These are phyloP conservation scores for Kregervanrija delftensis DNA, from an alignment of 805 yeast genomes.

Conservation along the genomic window DNA sequence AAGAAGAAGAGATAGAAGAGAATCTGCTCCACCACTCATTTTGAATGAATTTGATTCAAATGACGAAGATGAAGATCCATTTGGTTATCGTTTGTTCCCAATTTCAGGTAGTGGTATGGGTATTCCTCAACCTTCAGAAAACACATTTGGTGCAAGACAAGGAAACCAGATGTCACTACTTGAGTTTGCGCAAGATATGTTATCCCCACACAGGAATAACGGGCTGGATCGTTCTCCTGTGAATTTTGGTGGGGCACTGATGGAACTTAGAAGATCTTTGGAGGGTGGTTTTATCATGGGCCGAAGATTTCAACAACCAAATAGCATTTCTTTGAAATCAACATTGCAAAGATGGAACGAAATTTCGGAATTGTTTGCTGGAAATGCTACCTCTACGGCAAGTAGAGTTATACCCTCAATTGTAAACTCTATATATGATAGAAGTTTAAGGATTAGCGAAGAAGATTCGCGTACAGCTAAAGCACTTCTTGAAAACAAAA, in stretches of 20 bases:
- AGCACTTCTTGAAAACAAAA: constrained; percentile 23
- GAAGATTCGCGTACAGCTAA: constrained; percentile 23
- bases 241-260: too few relatives aligned
- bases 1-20: constrained; percentile 10
- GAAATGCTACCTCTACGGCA: constrained; percentile 30
- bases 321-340: constrained; percentile 16
- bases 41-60: not conserved
- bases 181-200: too few relatives aligned
- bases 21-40: constrained; percentile 3
- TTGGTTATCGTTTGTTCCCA: too few relatives aligned
- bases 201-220: too few relatives aligned
- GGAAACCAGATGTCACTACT: too few relatives aligned
- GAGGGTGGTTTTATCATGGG: constrained; percentile 1
- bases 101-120: too few relatives aligned
- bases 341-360: constrained; percentile 69
- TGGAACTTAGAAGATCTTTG: constrained; percentile 10
- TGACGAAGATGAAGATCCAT: not conserved
- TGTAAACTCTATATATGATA: constrained; percentile 40
- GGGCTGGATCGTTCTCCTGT: too few relatives aligned
- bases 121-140: too few relatives aligned
- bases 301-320: constrained; percentile 12
- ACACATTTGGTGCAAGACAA: too few relatives aligned
- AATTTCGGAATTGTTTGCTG: constrained; percentile 43
- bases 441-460: constrained; percentile 34
- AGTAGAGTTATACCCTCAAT: constrained; percentile 34